phyloP scores from a whole-genome alignment of 805 yeast genomes.

The Kurtzmaniella cleridarum region DNA sequence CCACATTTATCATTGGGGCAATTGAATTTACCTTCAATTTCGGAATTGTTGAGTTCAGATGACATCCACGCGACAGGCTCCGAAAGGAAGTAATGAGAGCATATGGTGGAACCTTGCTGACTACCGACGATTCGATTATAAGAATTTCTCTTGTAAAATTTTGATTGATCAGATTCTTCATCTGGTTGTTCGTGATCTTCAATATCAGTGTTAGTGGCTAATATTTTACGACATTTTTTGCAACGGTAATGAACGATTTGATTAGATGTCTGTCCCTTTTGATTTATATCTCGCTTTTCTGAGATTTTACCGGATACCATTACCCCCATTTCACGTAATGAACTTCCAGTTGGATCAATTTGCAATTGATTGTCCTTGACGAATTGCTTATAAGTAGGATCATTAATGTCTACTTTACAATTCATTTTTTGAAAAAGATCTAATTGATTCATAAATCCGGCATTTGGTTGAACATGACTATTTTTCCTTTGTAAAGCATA shows the following conservation, averaged over 20 bases:
- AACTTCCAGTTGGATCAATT: constrained; percentile 38
- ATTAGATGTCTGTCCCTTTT: not conserved
- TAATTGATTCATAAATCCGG: constrained; percentile 69
- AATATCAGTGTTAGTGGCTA: constrained; percentile 61
- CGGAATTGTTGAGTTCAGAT: constrained; percentile 63
- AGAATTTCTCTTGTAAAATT: constrained; percentile 58
- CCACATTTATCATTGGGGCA: constrained; percentile 75
- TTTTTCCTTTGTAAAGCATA: constrained; percentile 71
- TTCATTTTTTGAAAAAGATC: constrained; percentile 46
- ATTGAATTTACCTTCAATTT: constrained; percentile 76
- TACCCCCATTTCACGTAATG: constrained; percentile 12
- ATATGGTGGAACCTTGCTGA: constrained; percentile 50
- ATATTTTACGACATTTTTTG: constrained; percentile 68
- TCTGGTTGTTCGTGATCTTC: constrained; percentile 66
- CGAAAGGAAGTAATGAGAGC: constrained; percentile 74
- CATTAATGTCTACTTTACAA: constrained; percentile 18
- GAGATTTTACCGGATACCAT: not conserved
- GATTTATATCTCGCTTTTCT: constrained; percentile 3
- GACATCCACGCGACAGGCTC: constrained; percentile 96
- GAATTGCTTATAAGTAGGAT: constrained; percentile 21
- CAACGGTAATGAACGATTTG: constrained; percentile 40
- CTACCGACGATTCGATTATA: constrained; percentile 56
- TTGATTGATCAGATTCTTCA: constrained; percentile 57
- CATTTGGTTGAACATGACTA: constrained; percentile 62
- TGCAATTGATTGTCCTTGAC: constrained; percentile 18